Evolutionary conservation across 2,329 filamentous ascomycete species (phyloP).

Genomic region (Penicillium sp.): DNA sequence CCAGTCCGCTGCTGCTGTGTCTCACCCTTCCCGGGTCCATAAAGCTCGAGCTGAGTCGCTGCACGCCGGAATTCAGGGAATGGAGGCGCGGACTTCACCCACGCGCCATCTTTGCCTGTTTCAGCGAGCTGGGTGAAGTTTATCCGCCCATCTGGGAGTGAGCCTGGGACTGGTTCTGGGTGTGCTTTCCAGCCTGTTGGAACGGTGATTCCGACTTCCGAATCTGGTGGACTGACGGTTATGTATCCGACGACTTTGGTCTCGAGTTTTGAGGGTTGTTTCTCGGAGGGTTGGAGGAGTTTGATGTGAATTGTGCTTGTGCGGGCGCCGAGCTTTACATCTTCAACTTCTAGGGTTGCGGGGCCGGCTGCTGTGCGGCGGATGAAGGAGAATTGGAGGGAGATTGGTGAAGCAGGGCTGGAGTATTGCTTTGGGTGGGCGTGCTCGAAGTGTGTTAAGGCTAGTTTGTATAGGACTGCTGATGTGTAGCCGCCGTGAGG

Average conservation of each 20-base stretch:
- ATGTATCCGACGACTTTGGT: slow-evolving; percentile 65
- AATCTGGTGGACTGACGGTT: slow-evolving; percentile 60
- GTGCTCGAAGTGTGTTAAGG: slow-evolving; percentile 60
- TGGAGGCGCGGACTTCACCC: slow-evolving; percentile 25
- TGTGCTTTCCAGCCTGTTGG: slow-evolving; percentile 55
- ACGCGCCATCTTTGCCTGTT: slow-evolving; percentile 28
- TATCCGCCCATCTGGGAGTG: slow-evolving; percentile 32
- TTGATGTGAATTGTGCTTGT: slow-evolving; percentile 64
- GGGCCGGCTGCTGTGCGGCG: slow-evolving; percentile 61
- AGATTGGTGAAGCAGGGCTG: slow-evolving; percentile 58
- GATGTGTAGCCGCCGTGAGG: slow-evolving; percentile 72
- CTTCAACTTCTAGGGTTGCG: slow-evolving; percentile 58
- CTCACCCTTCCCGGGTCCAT: slow-evolving; percentile 32
- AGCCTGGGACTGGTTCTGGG: slow-evolving; percentile 44
- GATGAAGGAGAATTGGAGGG: slow-evolving; percentile 65
- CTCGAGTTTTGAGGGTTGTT: slow-evolving; percentile 40
- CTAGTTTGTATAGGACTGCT: slow-evolving; percentile 61
- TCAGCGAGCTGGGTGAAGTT: slow-evolving; percentile 20
- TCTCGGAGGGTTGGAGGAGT: slow-evolving; percentile 44
- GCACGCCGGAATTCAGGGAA: slow-evolving; percentile 49
- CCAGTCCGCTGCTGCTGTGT: slow-evolving; percentile 15
- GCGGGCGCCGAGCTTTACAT: slow-evolving; percentile 65
- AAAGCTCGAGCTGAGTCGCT: slow-evolving; percentile 52
- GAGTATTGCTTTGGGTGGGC: slow-evolving; percentile 54
- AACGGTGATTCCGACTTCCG: slow-evolving; percentile 59